Evolutionary conservation across 2,329 filamentous ascomycete species (phyloP).

Genomic region (Pseudogymnoascus sp.): DNA sequence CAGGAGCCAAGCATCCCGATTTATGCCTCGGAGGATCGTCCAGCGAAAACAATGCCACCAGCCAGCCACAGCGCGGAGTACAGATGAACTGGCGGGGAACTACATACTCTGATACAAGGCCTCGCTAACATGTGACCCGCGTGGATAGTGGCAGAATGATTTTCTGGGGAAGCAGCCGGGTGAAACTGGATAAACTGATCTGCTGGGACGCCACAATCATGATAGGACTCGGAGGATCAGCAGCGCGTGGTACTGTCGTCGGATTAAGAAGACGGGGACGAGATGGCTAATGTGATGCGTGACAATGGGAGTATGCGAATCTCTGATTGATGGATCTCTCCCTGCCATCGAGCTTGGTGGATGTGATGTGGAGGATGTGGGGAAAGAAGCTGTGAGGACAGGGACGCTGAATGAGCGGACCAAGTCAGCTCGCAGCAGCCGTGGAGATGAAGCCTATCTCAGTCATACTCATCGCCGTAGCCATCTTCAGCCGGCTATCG

Average conservation of each 20-base stretch:
- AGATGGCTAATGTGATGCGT: neutral
- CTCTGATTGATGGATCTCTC: neutral
- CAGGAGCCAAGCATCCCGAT: neutral
- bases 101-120: neutral
- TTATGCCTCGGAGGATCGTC: neutral
- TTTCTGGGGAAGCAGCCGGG: neutral
- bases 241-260: neutral
- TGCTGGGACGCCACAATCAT: neutral
- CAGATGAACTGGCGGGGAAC: neutral
- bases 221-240: neutral
- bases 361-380: neutral
- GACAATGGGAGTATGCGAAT: neutral
- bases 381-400: neutral
- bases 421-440: neutral
- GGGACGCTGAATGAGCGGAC: neutral
- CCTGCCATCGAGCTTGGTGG: neutral
- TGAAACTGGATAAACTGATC: neutral
- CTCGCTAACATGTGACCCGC: neutral
- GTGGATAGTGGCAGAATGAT: neutral
- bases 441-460: neutral
- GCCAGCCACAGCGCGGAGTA: neutral
- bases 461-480: neutral
- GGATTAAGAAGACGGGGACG: neutral
- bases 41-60: neutral
- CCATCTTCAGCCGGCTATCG: neutral